Evolutionary conservation across 257 asterid genomes (phyloP).

Genomic region (Schizonepeta tenuifolia): DNA sequence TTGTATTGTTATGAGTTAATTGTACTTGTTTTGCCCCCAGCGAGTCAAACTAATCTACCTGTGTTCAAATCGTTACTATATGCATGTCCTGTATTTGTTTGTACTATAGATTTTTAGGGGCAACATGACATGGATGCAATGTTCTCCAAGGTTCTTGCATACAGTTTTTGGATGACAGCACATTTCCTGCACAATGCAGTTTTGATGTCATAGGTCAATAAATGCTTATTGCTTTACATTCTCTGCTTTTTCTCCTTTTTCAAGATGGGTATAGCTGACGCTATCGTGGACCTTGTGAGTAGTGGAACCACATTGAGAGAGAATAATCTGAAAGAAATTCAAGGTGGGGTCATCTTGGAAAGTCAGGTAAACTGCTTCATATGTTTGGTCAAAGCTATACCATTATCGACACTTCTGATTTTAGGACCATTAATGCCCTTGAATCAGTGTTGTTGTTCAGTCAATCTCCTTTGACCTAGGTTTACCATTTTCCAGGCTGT

Average conservation of each 20-base stretch:
- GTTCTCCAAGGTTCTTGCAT: slow-evolving; percentile 5
- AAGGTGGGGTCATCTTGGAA: slow-evolving; percentile 87
- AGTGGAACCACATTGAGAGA: slow-evolving; percentile 96
- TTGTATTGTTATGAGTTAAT: slow-evolving; percentile 19
- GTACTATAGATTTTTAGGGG: not conserved
- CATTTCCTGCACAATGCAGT: slow-evolving; percentile 9
- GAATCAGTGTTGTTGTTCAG: slow-evolving; percentile 20
- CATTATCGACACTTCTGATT: not conserved
- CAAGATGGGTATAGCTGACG: slow-evolving; percentile 99
- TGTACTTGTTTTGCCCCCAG: not conserved
- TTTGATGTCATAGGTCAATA: slow-evolving; percentile 7
- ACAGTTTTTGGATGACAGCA: slow-evolving; percentile 19
- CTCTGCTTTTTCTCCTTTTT: slow-evolving; percentile 21
- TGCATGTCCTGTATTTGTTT: slow-evolving; percentile 3
- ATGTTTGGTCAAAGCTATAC: slow-evolving; percentile 13
- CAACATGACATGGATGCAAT: slow-evolving; percentile 22
- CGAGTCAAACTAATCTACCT: not conserved
- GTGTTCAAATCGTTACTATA: not conserved
- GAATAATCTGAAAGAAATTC: slow-evolving; percentile 91
- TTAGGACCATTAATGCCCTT: slow-evolving; percentile 2
- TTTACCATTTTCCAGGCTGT: slow-evolving; percentile 68
- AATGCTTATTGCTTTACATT: slow-evolving; percentile 23
- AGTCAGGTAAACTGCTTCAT: slow-evolving; percentile 74
- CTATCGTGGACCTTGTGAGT: slow-evolving; percentile 97
- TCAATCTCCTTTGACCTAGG: slow-evolving; percentile 29